Conservation (phyloP, 2,329 filamentous ascomycete genomes). For the Phialophora chinensis region DNA sequence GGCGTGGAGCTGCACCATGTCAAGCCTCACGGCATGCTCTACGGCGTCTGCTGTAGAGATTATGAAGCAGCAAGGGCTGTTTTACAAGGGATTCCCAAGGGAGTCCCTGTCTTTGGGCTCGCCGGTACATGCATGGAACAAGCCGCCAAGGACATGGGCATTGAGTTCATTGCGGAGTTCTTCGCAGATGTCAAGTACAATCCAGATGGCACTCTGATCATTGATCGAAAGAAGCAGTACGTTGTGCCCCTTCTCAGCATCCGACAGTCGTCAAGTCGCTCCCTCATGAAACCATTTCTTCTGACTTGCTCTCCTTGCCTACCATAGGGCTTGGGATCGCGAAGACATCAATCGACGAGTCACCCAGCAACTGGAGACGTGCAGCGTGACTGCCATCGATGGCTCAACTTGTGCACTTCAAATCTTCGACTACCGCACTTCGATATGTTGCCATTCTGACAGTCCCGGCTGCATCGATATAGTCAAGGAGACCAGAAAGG, state of each 20-base stretch:
- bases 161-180: constrained; percentile 61
- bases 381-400: constrained; percentile 49
- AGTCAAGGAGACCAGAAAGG: constrained; percentile 48
- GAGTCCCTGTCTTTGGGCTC: constrained; percentile 59
- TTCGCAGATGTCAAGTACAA: constrained; percentile 64
- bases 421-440: constrained; percentile 49
- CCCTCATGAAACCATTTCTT: neutral
- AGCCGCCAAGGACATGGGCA: constrained; percentile 57
- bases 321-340: constrained; percentile 51
- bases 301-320: neutral
- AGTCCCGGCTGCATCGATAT: constrained; percentile 54
- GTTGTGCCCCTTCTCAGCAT: neutral
- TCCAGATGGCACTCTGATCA: constrained; percentile 56
- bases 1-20: constrained; percentile 64
- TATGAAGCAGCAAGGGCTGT: constrained; percentile 59
- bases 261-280: neutral
- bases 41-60: constrained; percentile 61
- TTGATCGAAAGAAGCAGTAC: constrained; percentile 60
- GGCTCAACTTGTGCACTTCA: constrained; percentile 45
- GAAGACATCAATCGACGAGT: constrained; percentile 51
- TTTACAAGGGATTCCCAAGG: constrained; percentile 57
- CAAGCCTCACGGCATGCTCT: constrained; percentile 67
- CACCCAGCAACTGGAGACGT: constrained; percentile 48
- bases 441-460: constrained; percentile 57
- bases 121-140: constrained; percentile 61